Base-by-base conservation (phyloP, 345 rosid species). In the Hibiscus tridactylites region DNA sequence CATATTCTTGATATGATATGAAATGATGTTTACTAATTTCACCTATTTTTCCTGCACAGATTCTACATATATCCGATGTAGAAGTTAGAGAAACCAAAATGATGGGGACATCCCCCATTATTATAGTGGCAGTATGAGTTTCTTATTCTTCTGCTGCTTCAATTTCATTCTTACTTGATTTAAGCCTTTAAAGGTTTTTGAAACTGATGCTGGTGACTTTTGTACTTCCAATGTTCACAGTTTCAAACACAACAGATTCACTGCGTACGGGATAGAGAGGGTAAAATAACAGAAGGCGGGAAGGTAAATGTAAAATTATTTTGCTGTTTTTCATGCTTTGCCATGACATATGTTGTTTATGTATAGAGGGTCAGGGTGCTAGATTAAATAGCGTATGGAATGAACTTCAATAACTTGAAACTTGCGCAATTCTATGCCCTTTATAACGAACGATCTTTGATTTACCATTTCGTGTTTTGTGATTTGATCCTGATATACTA, bases 191-290 rank as follows among this genome's bases (percentile, higher is more conserved):
- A 54, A 5, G 12, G 60, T 70, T 59, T 58, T 49, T 52, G 28
- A 59, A 2, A 16, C 56, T 65, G 19, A 37, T 26, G 21, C 29
- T 35, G 31, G 15, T 44, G 61, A 12, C 47, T 69, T 42, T 44
- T 57, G 35, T 39, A 50, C 29, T 64, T 68, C 73, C 24, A 59
- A 67, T 71, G 46, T 35, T 77, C 61, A 70, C 88, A 92, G 98
- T 96, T 96, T 73, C 90, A 86, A 83, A 89, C 95, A 2, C 99
- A 96, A 77, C 95, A 92, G 82, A 80, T 91, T 42, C 80, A 86
- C 64, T 96, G 98, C 9, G 79, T 92, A n/a, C 90, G 97, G 0
- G 91, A 92, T 82, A 79, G 75, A 76, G 56, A 82, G 57, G 97
- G 98, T 37, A 76, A 81, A 9, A 86, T 96, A 76, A 91, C 86